Evolutionary conservation across 2,329 filamentous ascomycete genomes (phyloP).

Genomic region (Talaromyces sp.): DNA sequence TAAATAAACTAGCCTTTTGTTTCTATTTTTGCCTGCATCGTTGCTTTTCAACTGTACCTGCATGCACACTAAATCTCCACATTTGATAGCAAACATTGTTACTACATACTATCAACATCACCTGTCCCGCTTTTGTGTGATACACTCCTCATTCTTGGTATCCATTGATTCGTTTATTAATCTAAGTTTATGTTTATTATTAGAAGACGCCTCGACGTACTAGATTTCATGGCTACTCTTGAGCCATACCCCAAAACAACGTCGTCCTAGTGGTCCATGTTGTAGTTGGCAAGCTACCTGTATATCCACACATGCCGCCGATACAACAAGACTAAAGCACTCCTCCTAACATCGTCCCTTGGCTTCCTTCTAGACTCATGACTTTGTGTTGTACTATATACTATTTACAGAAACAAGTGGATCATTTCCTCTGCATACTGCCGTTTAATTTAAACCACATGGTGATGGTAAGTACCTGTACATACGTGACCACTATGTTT

Average conservation of each 20-base stretch:
- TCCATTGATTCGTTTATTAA: slow-evolving; percentile 1
- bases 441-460: not conserved
- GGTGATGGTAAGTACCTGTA: slow-evolving; percentile 7
- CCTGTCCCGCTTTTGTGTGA: not conserved
- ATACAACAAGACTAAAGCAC: not conserved
- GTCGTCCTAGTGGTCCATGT: not conserved
- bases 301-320: not conserved
- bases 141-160: not conserved
- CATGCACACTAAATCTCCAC: slow-evolving; percentile 3
- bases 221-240: not conserved
- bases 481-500: slow-evolving; percentile 1
- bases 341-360: not conserved
- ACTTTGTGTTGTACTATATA: not conserved
- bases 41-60: slow-evolving; percentile 5
- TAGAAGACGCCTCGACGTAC: not conserved
- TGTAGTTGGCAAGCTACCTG: not conserved
- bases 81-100: not conserved
- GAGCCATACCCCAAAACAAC: not conserved
- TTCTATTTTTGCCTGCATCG: slow-evolving; percentile 1
- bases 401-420: slow-evolving; percentile 8
- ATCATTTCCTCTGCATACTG: not conserved
- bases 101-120: slow-evolving; percentile 2
- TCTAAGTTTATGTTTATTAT: slow-evolving; percentile 2
- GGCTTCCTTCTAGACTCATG: not conserved
- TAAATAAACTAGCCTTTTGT: not conserved